Evolutionary conservation across 2,329 filamentous ascomycete genomes (phyloP), one percentile per base, ranked within the genome.

Genomic region (Hypoxylon sp.): DNA sequence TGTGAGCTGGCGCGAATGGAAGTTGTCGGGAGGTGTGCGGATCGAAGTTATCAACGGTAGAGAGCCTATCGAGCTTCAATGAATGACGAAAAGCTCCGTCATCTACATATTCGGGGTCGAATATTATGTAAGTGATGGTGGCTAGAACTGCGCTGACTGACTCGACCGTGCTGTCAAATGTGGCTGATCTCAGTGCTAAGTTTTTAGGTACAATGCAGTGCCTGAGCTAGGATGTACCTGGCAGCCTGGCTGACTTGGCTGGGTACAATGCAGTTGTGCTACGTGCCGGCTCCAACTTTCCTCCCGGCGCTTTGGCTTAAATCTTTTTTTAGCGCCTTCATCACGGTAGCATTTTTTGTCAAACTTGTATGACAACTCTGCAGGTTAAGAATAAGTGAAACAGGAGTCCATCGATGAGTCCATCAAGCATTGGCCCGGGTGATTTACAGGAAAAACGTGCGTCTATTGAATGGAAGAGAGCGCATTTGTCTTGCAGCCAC

Each of bases 51-150:
- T 42, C 29, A n/a, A n/a, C n/a, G n/a, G n/a, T n/a, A n/a, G n/a
- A n/a, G 15, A 24, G 33, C 35, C 48, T 9, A 9, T 24, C 20
- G 26, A 11, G 13, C 13, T 55, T 48, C 15, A 48, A 59, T 37
- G 40, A 60, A 68, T 68, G 67, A 69, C 66, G 65, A 68, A n/a
- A 68, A 66, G 42, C 60, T 51, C 37, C 53, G 48, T 49, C 26
- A 29, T 29, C 26, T 43, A 21, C n/a, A n/a, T n/a, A n/a, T n/a
- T n/a, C n/a, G n/a, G 55, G 65, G 50, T 58, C 45, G 27, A 46
- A 15, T 17, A 33, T 60, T 58, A 53, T 53, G 58, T 60, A 62
- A 50, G 40, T 50, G 37, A 11, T 20, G 40, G 54, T 61, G 59
- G 59, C 57, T 55, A n/a, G n/a, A n/a, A n/a, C n/a, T n/a, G n/a